Percentiles rank a stretch among this genome's conserved stretches.
Conservation (phyloP, 331 rosid genomes). For the Acacia concinna region DNA sequence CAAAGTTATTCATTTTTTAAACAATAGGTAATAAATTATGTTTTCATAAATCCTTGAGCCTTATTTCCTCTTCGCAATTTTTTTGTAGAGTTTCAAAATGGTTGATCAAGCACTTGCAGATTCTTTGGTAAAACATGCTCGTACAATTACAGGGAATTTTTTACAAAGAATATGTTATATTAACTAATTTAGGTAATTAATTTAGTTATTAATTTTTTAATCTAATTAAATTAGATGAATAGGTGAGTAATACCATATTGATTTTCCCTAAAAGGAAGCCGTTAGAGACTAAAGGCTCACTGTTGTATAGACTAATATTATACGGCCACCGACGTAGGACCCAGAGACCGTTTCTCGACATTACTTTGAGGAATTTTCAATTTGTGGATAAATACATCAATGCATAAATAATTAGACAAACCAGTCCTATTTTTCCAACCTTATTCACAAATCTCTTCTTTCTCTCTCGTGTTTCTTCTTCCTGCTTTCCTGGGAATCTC, state of each 20-base stretch:
- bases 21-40: too few relatives aligned
- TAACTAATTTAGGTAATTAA: too few relatives aligned
- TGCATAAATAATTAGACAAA: background rate
- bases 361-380: background rate
- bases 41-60: background rate
- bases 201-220: too few relatives aligned
- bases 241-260: background rate
- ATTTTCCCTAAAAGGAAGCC: background rate
- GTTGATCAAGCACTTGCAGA: too few relatives aligned
- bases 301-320: background rate
- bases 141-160: too few relatives aligned
- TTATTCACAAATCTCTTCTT: constrained; percentile 3
- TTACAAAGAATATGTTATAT: too few relatives aligned
- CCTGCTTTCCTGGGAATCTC: background rate
- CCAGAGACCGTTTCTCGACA: background rate
- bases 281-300: background rate
- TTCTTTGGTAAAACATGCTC: too few relatives aligned
- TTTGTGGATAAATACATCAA: background rate
- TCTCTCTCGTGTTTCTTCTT: background rate
- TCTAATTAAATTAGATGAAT: too few relatives aligned
- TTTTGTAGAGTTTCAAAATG: too few relatives aligned
- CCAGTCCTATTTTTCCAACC: background rate
- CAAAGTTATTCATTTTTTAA: too few relatives aligned
- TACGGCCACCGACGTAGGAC: background rate
- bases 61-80: background rate